These are phyloP conservation scores for Candida maris DNA, from an alignment of 805 yeast species.

Conservation along the genomic window DNA sequence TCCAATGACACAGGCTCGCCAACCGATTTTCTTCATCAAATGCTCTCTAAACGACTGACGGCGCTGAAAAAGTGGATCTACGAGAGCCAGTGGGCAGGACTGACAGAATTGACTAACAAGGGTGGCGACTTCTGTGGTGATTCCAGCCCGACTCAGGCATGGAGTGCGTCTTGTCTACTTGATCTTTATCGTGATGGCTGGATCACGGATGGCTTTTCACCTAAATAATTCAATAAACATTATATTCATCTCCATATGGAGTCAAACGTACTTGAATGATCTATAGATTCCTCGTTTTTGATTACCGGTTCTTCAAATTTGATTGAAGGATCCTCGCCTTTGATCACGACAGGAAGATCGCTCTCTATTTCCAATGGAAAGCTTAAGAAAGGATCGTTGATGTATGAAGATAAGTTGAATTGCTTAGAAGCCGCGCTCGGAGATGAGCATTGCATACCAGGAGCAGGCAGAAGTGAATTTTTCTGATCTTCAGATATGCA, in stretches of 20 bases:
- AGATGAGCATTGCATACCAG: neutral
- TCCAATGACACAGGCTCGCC: constrained; percentile 35
- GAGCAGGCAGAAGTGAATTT: too few species aligned
- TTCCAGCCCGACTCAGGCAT: constrained; percentile 94
- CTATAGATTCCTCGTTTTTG: too few species aligned
- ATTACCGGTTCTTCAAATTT: too few species aligned
- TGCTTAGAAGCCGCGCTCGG: neutral
- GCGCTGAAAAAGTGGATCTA: constrained; percentile 68
- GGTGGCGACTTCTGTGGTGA: constrained; percentile 79
- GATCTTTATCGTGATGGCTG: constrained; percentile 73
- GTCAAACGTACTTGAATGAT: neutral
- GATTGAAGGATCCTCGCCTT: constrained; percentile 2
- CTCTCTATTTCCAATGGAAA: neutral
- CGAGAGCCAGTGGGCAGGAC: constrained; percentile 87
- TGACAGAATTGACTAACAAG: constrained; percentile 88
- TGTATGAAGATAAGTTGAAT: constrained; percentile 6
- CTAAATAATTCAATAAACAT: too few species aligned
- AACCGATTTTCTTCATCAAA: constrained; percentile 51
- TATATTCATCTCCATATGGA: too few species aligned
- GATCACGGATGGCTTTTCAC: constrained; percentile 22
- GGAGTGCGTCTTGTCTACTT: constrained; percentile 86
- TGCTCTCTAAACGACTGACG: constrained; percentile 55
- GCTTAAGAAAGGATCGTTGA: constrained; percentile 11
- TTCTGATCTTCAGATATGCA: too few species aligned
- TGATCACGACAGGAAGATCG: constrained; percentile 1